A percentile compares a stretch with the other conserved stretches of the same genome.
Evolutionary conservation across 2,329 filamentous ascomycete species (phyloP).

Genomic region (Hortaea werneckii): DNA sequence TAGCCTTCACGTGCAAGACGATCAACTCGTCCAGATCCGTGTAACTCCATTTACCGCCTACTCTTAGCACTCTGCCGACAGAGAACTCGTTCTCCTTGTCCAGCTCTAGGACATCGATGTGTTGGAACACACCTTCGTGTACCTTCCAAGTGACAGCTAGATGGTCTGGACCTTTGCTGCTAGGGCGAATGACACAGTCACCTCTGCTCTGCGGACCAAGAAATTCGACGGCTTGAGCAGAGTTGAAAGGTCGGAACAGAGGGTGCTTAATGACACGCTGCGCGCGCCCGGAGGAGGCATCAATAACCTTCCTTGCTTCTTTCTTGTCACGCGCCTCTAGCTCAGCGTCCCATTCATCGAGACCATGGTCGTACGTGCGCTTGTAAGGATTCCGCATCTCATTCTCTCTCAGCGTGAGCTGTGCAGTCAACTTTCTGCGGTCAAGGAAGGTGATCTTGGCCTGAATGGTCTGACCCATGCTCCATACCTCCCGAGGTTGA

Average conservation of each 20-base stretch:
- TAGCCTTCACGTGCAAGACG: slow-evolving; percentile 91
- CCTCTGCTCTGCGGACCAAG: slow-evolving; percentile 76
- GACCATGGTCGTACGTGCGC: slow-evolving; percentile 57
- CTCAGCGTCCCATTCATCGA: slow-evolving; percentile 62
- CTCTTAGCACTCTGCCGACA: slow-evolving; percentile 73
- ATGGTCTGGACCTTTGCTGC: slow-evolving; percentile 90
- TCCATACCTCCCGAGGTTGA: slow-evolving; percentile 54
- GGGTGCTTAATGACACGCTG: slow-evolving; percentile 97
- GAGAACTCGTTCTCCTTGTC: slow-evolving; percentile 97
- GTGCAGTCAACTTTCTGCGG: slow-evolving; percentile 72
- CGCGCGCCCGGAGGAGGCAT: slow-evolving; percentile 57
- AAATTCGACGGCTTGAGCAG: slow-evolving; percentile 85
- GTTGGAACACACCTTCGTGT: slow-evolving; percentile 88
- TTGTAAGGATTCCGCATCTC: slow-evolving; percentile 63
- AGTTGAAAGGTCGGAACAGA: slow-evolving; percentile 87
- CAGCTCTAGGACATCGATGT: slow-evolving; percentile 92
- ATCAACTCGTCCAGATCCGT: slow-evolving; percentile 95
- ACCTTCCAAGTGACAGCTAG: slow-evolving; percentile 98
- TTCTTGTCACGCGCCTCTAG: slow-evolving; percentile 61
- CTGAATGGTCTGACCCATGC: slow-evolving; percentile 71
- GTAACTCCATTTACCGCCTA: slow-evolving; percentile 83
- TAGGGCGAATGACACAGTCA: slow-evolving; percentile 90
- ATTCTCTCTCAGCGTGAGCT: slow-evolving; percentile 75
- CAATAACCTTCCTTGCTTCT: slow-evolving; percentile 68
- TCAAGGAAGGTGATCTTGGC: slow-evolving; percentile 84